Base-by-base conservation (phyloP, 1,139 yeast species). In the Protomyces inundatus region DNA sequence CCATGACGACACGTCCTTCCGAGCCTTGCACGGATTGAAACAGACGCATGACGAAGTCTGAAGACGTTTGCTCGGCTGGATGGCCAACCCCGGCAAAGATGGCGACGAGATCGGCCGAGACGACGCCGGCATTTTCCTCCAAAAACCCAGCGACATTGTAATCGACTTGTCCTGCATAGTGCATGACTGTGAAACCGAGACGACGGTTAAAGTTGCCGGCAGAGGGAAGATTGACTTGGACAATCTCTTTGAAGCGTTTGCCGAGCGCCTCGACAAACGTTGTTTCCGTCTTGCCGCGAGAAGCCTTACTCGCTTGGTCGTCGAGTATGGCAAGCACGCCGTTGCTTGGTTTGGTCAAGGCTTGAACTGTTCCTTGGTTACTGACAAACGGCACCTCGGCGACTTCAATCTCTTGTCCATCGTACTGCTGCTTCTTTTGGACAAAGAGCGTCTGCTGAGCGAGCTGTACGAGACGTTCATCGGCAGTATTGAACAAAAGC, bases 151-250 rank as follows among this genome's bases (percentile, higher is more conserved):
- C 76, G 23, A 73, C 73, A 3, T 72, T 65, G 67, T 77, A 77
- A 61, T 73, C 77, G 7, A 77, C 79, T 63, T 77, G 79, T 30
- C 80, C 80, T 16, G 77, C 77, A 64, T 74, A 77, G 64, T 77
- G 80, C 16, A 75, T 70, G 23, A 77, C 74, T 1, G 74, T 65
- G 66, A 77, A 77, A 4, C 75, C 71, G 4, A 50, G 54, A 4
- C 54, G 14, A 12, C 30, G 37, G 4, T 50, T 34, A n/a, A 33
- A 33, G n/a, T 34, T 34, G 52, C 71, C 66, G 16, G 72, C 68
- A 14, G 73, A 69, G 7, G 72, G 65, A 12, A 72, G 66, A 14
- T 71, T 72, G 42, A 77, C 68, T 4, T 72, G 70, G 0, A 72
- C 69, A 42, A 42, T 42, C 50, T 73, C 71, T 48, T 72, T 73